Percentiles rank a stretch among this genome's conserved stretches.
These are phyloP conservation scores for Neoboletus brunneissimus DNA, from an alignment of 768 basidiomycete genomes.

Conservation along the genomic window DNA sequence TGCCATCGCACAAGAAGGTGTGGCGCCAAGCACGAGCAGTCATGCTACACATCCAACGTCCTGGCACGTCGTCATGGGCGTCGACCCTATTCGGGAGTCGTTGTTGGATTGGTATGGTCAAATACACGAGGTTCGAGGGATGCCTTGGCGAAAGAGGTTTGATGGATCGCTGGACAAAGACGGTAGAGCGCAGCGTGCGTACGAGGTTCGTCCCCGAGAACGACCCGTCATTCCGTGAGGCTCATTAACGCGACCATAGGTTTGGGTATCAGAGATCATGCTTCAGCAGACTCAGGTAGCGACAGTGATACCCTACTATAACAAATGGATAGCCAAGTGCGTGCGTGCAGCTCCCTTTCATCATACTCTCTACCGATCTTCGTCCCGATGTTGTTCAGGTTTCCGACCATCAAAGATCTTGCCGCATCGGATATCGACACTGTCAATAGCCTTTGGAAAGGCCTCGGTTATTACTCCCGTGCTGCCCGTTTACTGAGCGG, in stretches of 20 bases:
- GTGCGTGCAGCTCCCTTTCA: conserved; percentile 20
- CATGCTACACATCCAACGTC: conserved; percentile 40
- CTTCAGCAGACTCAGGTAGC: conserved; percentile 93
- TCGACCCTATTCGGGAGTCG: conserved; percentile 43
- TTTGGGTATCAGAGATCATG: conserved; percentile 94
- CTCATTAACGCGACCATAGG: conserved; percentile 38
- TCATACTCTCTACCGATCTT: neutral
- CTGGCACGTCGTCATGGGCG: conserved; percentile 44
- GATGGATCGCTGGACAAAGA: conserved; percentile 50
- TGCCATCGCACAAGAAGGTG: neutral
- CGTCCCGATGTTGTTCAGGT: conserved; percentile 41
- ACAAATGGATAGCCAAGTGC: conserved; percentile 80
- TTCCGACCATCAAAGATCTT: conserved; percentile 76
- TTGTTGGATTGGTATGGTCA: conserved; percentile 69
- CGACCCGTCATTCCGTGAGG: neutral
- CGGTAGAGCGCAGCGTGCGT: conserved; percentile 80
- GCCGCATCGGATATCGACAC: conserved; percentile 74
- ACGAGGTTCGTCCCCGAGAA: conserved; percentile 59
- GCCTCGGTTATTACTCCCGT: conserved; percentile 86
- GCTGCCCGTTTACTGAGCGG: conserved; percentile 79
- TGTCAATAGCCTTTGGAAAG: conserved; percentile 89
- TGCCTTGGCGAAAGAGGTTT: conserved; percentile 90
- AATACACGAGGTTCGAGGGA: conserved; percentile 66
- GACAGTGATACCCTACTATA: conserved; percentile 94
- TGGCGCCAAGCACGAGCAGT: neutral